These are phyloP conservation scores for Hyaloscypha hepaticicola DNA, from an alignment of 495 filamentous ascomycete genomes.

Conservation along the genomic window DNA sequence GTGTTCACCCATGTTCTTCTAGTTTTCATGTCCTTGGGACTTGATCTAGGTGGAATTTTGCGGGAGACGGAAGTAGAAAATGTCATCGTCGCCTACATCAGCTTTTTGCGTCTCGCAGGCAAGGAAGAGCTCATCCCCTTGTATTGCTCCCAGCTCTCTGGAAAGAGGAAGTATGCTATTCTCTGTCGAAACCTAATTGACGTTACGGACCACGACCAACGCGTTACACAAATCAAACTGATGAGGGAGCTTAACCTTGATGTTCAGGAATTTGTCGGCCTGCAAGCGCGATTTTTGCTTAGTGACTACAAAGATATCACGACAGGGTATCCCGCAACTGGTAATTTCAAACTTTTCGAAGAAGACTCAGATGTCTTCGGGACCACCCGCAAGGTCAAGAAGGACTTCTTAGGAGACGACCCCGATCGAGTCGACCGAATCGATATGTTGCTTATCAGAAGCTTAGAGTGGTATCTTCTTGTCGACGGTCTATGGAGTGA, in stretches of 20 bases:
- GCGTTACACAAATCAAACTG: slow-evolving; percentile 60
- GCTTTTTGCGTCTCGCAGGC: slow-evolving; percentile 65
- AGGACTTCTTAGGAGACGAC: slow-evolving; percentile 64
- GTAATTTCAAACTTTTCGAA: slow-evolving; percentile 51
- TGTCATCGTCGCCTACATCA: slow-evolving; percentile 77
- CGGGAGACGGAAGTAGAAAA: slow-evolving; percentile 47
- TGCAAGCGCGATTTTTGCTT: slow-evolving; percentile 57
- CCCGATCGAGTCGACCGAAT: slow-evolving; percentile 56
- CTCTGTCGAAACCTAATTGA: slow-evolving; percentile 58
- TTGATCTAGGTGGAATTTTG: slow-evolving; percentile 36
- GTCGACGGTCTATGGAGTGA: slow-evolving; percentile 68
- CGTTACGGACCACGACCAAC: slow-evolving; percentile 43
- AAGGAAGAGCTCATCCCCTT: slow-evolving; percentile 76
- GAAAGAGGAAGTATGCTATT: slow-evolving; percentile 44
- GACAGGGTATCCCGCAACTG: slow-evolving; percentile 34
- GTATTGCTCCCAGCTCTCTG: slow-evolving; percentile 76
- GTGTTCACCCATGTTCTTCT: slow-evolving; percentile 61
- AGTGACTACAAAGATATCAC: slow-evolving; percentile 39
- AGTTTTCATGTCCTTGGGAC: slow-evolving; percentile 42
- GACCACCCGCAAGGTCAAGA: slow-evolving; percentile 44
- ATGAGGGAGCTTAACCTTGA: slow-evolving; percentile 55
- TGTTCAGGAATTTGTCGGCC: slow-evolving; percentile 46
- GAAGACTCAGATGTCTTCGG: slow-evolving; percentile 29
- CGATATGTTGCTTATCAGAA: slow-evolving; percentile 73
- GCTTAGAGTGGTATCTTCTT: slow-evolving; percentile 80